These are phyloP conservation scores for Penicillium paradoxum DNA, from an alignment of 495 filamentous ascomycete genomes.

Conservation along the genomic window DNA sequence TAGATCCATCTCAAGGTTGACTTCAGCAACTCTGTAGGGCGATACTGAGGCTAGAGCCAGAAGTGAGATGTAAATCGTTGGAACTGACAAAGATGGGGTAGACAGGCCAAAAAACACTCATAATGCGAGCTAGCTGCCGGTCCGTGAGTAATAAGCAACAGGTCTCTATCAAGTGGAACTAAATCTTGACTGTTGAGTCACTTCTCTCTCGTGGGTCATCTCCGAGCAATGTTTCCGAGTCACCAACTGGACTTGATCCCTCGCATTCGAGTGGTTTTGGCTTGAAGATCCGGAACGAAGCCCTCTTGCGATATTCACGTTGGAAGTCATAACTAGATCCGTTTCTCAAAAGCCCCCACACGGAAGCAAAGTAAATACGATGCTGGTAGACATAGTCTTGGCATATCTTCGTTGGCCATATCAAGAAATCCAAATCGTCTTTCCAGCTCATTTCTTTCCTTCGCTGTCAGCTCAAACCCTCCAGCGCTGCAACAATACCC, in stretches of 20 bases:
- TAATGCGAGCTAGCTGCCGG: too few relatives aligned
- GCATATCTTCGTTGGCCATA: neutral
- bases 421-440: neutral
- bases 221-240: neutral
- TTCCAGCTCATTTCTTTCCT: neutral
- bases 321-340: neutral
- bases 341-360: neutral
- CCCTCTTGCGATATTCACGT: neutral
- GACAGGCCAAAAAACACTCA: too few relatives aligned
- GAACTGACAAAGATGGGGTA: too few relatives aligned
- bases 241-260: neutral
- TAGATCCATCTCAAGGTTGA: too few relatives aligned
- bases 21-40: too few relatives aligned
- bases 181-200: neutral
- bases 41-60: too few relatives aligned
- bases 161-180: too few relatives aligned
- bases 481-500: constrained; percentile 3
- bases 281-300: neutral
- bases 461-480: neutral
- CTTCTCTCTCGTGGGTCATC: neutral
- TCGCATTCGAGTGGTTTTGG: neutral
- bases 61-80: too few relatives aligned
- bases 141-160: too few relatives aligned
- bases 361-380: neutral
- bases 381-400: neutral